Evolutionary conservation across 257 asterid genomes (phyloP).

Genomic region (Rauvolfia tetraphylla): DNA sequence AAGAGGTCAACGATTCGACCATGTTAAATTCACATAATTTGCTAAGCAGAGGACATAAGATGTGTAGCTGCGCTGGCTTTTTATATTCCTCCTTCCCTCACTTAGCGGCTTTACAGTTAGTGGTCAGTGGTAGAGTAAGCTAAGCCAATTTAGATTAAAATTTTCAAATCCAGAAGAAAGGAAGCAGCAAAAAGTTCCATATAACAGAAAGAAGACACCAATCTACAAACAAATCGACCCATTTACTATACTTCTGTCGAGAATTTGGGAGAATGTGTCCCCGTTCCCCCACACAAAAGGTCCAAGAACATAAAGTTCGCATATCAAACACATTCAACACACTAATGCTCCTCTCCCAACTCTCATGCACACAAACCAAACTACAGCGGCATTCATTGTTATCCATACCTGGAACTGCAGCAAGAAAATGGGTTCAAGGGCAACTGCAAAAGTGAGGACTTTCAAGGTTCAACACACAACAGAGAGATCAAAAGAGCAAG

Average conservation of each 20-base stretch:
- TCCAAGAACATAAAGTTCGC: not conserved
- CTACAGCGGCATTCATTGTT: not conserved
- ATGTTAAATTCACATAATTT: not conserved
- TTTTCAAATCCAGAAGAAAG: not conserved
- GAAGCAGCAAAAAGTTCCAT: not conserved
- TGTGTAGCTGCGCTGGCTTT: not conserved
- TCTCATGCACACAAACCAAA: not conserved
- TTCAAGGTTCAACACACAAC: not conserved
- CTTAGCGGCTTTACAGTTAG: not conserved
- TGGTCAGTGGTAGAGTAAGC: not conserved
- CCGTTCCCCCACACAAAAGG: not conserved
- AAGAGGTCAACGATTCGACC: not conserved
- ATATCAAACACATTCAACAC: not conserved
- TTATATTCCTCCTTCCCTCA: not conserved
- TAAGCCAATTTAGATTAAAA: not conserved
- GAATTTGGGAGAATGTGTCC: constrained; percentile 5
- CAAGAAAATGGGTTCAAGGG: constrained; percentile 7
- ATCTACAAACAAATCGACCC: not conserved
- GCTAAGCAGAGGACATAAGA: not conserved
- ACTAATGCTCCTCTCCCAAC: not conserved
- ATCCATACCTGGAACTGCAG: constrained; percentile 19
- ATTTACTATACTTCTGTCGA: not conserved
- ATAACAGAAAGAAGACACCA: not conserved
- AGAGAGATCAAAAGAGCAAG: constrained; percentile 8
- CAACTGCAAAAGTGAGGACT: constrained; percentile 1